Conservation (phyloP, 139 green algal genomes). For the Micractinium conductrix region DNA sequence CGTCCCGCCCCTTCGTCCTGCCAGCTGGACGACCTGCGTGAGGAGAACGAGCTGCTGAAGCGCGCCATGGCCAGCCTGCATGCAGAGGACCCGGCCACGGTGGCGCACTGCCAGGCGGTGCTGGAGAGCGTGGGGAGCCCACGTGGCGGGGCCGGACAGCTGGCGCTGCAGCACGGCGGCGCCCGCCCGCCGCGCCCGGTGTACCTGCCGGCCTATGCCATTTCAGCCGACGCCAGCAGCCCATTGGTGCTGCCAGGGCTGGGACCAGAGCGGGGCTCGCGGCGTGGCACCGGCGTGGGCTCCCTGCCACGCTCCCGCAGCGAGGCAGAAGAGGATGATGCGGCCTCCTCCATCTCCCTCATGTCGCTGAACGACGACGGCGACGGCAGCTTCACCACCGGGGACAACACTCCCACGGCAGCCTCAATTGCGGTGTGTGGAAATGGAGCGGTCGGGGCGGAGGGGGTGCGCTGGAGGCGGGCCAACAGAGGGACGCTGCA, state of each 20-base stretch:
- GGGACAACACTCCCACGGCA: not conserved
- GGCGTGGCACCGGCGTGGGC: not conserved
- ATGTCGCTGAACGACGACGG: slow-evolving; percentile 9
- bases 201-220: not conserved
- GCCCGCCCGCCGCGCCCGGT: too few relatives aligned
- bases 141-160: too few relatives aligned
- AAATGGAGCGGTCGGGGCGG: not conserved
- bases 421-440: not conserved
- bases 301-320: too few relatives aligned
- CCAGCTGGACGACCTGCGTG: slow-evolving; percentile 47
- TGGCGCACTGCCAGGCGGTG: not conserved
- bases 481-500: not conserved
- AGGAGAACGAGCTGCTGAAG: slow-evolving; percentile 44
- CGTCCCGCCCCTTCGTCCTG: not conserved
- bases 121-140: not conserved
- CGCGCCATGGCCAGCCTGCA: slow-evolving; percentile 1
- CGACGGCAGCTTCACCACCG: not conserved
- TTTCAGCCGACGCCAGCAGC: not conserved
- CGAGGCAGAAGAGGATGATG: not conserved
- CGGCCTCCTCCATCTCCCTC: slow-evolving; percentile 9
- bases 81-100: not conserved
- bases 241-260: too few relatives aligned
- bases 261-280: too few relatives aligned
- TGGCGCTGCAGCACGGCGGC: not conserved
- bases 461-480: not conserved